Base-by-base conservation (phyloP, 768 basidiomycete genomes). In the Arthromyces matolae region DNA sequence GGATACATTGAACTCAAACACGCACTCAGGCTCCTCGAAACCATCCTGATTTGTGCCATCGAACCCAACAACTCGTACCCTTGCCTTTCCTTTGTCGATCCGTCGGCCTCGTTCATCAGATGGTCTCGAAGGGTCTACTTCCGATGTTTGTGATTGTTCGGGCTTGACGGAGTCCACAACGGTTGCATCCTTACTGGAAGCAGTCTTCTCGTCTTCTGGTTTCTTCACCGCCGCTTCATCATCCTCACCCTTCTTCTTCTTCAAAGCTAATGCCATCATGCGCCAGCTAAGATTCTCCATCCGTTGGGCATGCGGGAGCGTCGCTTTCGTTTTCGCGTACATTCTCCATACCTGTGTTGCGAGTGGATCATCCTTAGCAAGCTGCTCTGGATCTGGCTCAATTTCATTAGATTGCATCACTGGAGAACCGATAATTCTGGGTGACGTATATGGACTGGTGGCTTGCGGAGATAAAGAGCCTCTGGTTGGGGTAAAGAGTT, bases 231-330 rank as follows among this genome's bases (percentile, higher is more conserved):
- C 48, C 29, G 58, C 60, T 51, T 67, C 68, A 51, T 80, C 73
- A 46, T 86, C 84, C 18, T 86, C 83, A 35, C 87, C 86, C 67
- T 84, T 83, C 71, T 86, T 85, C 78, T 89, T 95, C 75, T 87
- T 86, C 47, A 99, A 71, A 10, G 89, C 91, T 62, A 99, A 72
- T 20, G 93, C 88, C 94, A 97, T 97, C 93, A 98, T 90, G 50
- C 96, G 72, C 95, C 95, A 97, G 1, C 94, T 96, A 45, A 98
- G 66, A 62, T 97, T 98, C 71, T 98, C 96, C 91, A 99, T 93
- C 60, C 94, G 73, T 67, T 93, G 90, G 0, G 89, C 91, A 62
- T 95, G 91, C 24, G 94, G 93, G 47, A 95, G 69, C 25, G 77
- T 79, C n/a, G 86, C 88, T 69, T 93, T 93, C 37, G 87, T 89